Evolutionary conservation across 129 eudicot species (phyloP).

Genomic region (Artemisia annua): DNA sequence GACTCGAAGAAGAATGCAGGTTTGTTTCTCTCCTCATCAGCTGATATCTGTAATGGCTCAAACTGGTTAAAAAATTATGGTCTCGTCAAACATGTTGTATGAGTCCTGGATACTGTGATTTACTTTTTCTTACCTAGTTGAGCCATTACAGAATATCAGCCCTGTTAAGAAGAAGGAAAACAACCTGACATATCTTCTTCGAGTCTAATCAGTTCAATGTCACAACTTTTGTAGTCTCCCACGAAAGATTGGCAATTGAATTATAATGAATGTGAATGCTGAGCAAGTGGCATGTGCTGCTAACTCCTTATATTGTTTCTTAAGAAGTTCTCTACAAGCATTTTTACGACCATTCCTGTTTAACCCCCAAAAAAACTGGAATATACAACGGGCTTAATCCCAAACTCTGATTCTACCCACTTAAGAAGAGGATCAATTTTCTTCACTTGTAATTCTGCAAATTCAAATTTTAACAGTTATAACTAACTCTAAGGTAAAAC

Average conservation of each 20-base stretch:
- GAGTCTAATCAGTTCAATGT: slow-evolving; percentile 83
- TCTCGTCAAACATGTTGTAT: no score
- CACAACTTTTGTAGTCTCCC: slow-evolving; percentile 69
- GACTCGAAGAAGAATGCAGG: no score
- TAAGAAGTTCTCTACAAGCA: slow-evolving; percentile 67
- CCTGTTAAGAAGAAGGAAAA: background rate
- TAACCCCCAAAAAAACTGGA: slow-evolving; percentile 86
- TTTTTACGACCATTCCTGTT: slow-evolving; percentile 73
- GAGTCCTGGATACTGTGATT: no score
- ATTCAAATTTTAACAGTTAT: slow-evolving; percentile 3
- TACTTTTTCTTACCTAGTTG: no score
- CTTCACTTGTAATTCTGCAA: slow-evolving; percentile 75
- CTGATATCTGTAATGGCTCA: no score
- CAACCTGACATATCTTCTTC: slow-evolving; percentile 88
- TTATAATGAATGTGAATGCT: slow-evolving; percentile 81
- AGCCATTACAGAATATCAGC: background rate
- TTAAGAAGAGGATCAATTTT: slow-evolving; percentile 75
- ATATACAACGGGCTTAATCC: slow-evolving; percentile 72
- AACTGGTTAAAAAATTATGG: no score
- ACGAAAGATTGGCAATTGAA: slow-evolving; percentile 63
- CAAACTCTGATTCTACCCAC: slow-evolving; percentile 94
- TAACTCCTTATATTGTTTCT: slow-evolving; percentile 68
- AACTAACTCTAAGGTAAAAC: background rate
- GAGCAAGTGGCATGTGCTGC: slow-evolving; percentile 94
- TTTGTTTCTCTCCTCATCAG: no score